phyloP scores from a whole-genome alignment of 345 rosid genomes.

The Ceriops tagal region DNA sequence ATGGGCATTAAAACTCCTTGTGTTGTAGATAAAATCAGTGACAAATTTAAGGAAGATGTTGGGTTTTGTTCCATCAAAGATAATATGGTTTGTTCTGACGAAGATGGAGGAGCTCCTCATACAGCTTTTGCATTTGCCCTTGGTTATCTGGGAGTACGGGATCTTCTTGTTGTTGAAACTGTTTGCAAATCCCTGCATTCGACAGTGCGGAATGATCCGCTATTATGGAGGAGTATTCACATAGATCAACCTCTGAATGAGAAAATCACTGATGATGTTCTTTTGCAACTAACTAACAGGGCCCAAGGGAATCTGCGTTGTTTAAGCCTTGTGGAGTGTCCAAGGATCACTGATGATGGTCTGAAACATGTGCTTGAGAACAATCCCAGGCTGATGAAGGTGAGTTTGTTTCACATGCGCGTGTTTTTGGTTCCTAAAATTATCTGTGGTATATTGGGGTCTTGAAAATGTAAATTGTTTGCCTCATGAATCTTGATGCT shows the following conservation, averaged over 20 bases:
- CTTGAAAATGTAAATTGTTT: not conserved
- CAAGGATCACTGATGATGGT: conserved; percentile 68
- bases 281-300: conserved; percentile 57
- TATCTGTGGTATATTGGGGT: not conserved
- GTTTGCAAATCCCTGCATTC: conserved; percentile 61
- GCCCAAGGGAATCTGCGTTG: conserved; percentile 78
- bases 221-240: conserved; percentile 75
- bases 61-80: conserved; percentile 25
- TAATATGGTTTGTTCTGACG: conserved; percentile 21
- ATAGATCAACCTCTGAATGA: conserved; percentile 75
- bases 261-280: conserved; percentile 78
- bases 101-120: conserved; percentile 46
- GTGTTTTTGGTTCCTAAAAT: conserved; percentile 1
- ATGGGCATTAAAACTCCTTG: not conserved
- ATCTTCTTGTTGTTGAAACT: conserved; percentile 64
- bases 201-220: conserved; percentile 54
- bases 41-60: conserved; percentile 19
- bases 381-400: conserved; percentile 70
- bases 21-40: conserved; percentile 23
- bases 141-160: conserved; percentile 57
- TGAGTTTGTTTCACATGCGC: conserved; percentile 22
- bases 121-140: conserved; percentile 55
- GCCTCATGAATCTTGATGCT: too few species aligned
- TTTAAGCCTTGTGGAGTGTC: conserved; percentile 76
- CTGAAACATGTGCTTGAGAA: conserved; percentile 53